Evolutionary conservation across 2,329 filamentous ascomycete genomes (phyloP).

Genomic region (Daldinia eschscholtzii): DNA sequence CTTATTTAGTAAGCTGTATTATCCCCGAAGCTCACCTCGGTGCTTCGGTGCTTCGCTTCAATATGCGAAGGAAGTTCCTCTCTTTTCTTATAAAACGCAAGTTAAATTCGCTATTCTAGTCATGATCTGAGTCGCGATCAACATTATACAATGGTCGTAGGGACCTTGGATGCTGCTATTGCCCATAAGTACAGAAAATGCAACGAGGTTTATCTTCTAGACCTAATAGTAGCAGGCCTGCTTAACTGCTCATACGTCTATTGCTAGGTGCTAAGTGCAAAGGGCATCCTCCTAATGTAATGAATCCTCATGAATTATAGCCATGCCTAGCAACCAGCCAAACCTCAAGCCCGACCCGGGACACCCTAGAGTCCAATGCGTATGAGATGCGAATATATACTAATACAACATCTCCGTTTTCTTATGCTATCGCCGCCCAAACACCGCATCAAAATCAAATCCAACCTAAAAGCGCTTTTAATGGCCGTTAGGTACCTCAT

Average conservation of each 20-base stretch:
- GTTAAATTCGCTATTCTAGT: not conserved
- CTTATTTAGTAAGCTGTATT: not conserved
- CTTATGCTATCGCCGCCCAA: constrained; percentile 5
- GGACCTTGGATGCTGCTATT: not conserved
- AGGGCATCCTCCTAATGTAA: constrained; percentile 7
- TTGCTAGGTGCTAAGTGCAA: not conserved
- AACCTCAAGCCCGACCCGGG: constrained; percentile 6
- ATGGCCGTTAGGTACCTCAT: constrained; percentile 35
- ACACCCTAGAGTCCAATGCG: constrained; percentile 10
- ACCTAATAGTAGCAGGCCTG: not conserved
- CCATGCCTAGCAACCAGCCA: constrained; percentile 16
- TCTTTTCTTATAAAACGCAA: constrained; percentile 3
- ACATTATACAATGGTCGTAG: constrained; percentile 4
- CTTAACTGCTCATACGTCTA: constrained; percentile 7
- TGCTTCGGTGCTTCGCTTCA: constrained; percentile 16
- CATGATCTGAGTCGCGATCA: not conserved
- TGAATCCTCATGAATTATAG: constrained; percentile 12
- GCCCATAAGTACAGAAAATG: constrained; percentile 15
- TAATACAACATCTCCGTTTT: constrained; percentile 10
- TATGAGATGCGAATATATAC: constrained; percentile 31
- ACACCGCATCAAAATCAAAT: not conserved
- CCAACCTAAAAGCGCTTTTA: not conserved
- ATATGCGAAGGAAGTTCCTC: not conserved
- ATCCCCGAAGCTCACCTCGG: constrained; percentile 9
- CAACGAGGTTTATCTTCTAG: not conserved